Base-by-base conservation (phyloP, 306 rosid species). In the Vicia sativa region DNA sequence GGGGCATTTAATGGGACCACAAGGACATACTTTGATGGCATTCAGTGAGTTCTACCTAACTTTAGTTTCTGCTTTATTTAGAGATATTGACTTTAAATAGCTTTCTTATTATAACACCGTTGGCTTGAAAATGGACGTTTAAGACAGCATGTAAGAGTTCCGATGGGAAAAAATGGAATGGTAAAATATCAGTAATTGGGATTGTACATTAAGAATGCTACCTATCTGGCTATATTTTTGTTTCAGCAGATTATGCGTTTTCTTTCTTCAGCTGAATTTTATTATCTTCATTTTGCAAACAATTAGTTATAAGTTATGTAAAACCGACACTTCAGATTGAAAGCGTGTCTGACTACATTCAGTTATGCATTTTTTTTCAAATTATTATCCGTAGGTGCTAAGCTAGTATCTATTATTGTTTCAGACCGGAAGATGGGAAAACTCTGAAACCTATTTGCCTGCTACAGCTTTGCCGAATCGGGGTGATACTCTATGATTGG, bases 1-100 rank as follows among this genome's bases (percentile, higher is more conserved):
- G 99, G 99, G 65, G 97, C 97, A 13, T 95, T 95, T 80, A 95
- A 95, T 81, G 99, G 99, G 70, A 95, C 97, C 13, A 95, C 99
- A 15, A 90, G 99, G 77, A 62, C 97, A 72, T 95, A 95, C 83
- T 52, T 84, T 13, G 99, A 95, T 75, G 99, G 99, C 77, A 85
- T 95, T 86, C 96, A 81, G 99, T 93, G 82, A 90, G 99, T 86
- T 77, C 66, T 35, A 12, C 9, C 72, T 43, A 62, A 52, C 74
- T 74, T 31, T n/a, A 67, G 11, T 25, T 21, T 72, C 16, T 37
- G 9, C 12, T 75, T 38, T 44, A 23, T 48, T 6, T 29, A 10
- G 42, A 49, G 10, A 16, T 62, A 41, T 71, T 37, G 38, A 25
- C 26, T 31, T 66, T 15, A 11, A 11, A 14, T 46, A 31, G 48